phyloP scores from a whole-genome alignment of 306 rosid genomes.

The Cercis canadensis region DNA sequence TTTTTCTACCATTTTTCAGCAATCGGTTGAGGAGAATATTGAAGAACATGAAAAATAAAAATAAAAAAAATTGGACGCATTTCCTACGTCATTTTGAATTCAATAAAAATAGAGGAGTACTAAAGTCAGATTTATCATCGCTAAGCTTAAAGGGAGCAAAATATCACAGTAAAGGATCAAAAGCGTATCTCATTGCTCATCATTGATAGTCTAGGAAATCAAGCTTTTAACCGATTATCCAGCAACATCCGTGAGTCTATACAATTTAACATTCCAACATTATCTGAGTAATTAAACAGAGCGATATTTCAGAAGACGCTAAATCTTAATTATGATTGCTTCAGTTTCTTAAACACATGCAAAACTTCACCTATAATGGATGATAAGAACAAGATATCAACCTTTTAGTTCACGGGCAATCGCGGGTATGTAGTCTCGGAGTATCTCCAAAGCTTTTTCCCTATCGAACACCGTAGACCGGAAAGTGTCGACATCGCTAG shows the following conservation, averaged over 20 bases:
- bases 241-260: too few species aligned
- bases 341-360: constrained; percentile 1
- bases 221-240: too few species aligned
- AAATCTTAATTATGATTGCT: neutral
- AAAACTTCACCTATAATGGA: constrained; percentile 20
- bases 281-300: neutral
- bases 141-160: too few species aligned
- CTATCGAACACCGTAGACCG: constrained; percentile 40
- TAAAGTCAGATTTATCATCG: too few species aligned
- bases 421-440: constrained; percentile 68
- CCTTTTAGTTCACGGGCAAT: constrained; percentile 82
- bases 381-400: constrained; percentile 33
- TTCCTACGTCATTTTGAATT: too few species aligned
- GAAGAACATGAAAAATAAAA: neutral
- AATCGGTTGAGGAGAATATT: neutral
- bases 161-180: too few species aligned
- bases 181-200: too few species aligned
- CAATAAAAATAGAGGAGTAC: too few species aligned
- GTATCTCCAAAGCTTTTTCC: constrained; percentile 52
- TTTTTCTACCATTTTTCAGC: neutral
- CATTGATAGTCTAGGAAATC: too few species aligned
- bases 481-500: constrained; percentile 38
- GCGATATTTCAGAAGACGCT: neutral
- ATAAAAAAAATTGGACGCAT: neutral
- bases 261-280: neutral